Evolutionary conservation across 805 yeast genomes (phyloP).

Genomic region (Ogataea parapolymorpha): DNA sequence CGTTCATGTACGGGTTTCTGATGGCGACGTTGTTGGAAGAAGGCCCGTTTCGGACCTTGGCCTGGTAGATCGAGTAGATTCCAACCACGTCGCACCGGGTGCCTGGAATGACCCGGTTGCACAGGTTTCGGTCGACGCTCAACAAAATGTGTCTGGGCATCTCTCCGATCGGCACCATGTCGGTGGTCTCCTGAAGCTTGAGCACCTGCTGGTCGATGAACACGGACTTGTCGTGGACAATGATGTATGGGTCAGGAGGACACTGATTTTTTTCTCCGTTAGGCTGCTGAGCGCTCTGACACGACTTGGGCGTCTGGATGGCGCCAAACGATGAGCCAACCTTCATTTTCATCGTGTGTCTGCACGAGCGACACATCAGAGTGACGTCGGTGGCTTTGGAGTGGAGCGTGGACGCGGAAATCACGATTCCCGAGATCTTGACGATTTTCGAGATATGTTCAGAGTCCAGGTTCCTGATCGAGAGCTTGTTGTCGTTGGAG

Average conservation of each 20-base stretch:
- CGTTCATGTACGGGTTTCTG: constrained; percentile 85
- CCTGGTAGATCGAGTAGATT: constrained; percentile 85
- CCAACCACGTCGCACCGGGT: constrained; percentile 90
- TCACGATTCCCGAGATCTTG: constrained; percentile 87
- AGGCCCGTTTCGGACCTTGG: constrained; percentile 49
- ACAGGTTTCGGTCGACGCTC: constrained; percentile 84
- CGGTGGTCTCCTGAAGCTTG: constrained; percentile 96
- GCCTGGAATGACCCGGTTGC: constrained; percentile 93
- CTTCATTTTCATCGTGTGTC: constrained; percentile 66
- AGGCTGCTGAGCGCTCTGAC: constrained; percentile 57
- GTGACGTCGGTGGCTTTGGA: constrained; percentile 85
- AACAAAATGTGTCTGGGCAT: constrained; percentile 92
- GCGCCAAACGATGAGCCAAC: constrained; percentile 69
- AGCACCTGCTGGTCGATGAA: constrained; percentile 93
- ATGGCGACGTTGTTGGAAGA: constrained; percentile 72
- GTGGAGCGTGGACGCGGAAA: constrained; percentile 82
- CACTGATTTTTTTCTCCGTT: constrained; percentile 56
- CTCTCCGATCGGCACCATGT: constrained; percentile 98
- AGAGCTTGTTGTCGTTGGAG: constrained; percentile 66
- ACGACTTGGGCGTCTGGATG: constrained; percentile 61
- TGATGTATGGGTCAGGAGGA: constrained; percentile 88
- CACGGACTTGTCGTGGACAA: constrained; percentile 90
- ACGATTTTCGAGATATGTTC: constrained; percentile 87
- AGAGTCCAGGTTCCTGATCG: constrained; percentile 81
- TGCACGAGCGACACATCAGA: constrained; percentile 82